Evolutionary conservation across 202 grass and related monocot genomes (phyloP), one percentile per base, ranked within the genome.

Genomic region (Thinopyrum obtusiflorum): DNA sequence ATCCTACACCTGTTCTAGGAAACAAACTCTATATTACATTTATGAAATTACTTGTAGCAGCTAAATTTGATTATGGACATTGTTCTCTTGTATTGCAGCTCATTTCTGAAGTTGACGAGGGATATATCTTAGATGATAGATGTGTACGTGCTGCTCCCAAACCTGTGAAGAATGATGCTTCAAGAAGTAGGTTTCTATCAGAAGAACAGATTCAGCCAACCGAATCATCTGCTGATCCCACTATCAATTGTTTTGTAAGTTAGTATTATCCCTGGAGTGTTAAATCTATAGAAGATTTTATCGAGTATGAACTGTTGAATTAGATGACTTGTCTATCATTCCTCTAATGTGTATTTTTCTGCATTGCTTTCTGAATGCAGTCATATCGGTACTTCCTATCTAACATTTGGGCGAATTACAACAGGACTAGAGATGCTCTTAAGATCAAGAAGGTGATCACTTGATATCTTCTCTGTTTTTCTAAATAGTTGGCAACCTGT

Each of bases 201-300:
- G 28, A 32, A 32, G 64, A 66, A 66, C 14, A 4, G 6, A 66
- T 66, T 17, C 64, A 66, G 14, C 64, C 15, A 32, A 53, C 15
- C 15, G 14, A 66, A 14, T 29, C 64, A 31, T 66, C 64, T 66
- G 6, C 64, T 66, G 6, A 32, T 29, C 64, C 64, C 4, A 66
- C 64, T 66, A 66, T 66, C 64, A 66, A 66, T 66, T 66, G 64
- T 29, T 66, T 66, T 32, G 64, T 66, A 66, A 32, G 64, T 66
- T 66, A 9, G 28, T 31, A 3, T 32, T 66, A 18, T 1, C 14
- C 28, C 2, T 65, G 47, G 15, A 18, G 6, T 66, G 6, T 65
- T 65, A 31, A 7, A 17, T 66, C 27, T 66, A 9, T 32, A 17
- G 14, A 20, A 66, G 14, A 32, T 32, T 66, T 53, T 53, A 18